phyloP scores from a whole-genome alignment of 208 protist genomes.

The Leishmania gerbilli region DNA sequence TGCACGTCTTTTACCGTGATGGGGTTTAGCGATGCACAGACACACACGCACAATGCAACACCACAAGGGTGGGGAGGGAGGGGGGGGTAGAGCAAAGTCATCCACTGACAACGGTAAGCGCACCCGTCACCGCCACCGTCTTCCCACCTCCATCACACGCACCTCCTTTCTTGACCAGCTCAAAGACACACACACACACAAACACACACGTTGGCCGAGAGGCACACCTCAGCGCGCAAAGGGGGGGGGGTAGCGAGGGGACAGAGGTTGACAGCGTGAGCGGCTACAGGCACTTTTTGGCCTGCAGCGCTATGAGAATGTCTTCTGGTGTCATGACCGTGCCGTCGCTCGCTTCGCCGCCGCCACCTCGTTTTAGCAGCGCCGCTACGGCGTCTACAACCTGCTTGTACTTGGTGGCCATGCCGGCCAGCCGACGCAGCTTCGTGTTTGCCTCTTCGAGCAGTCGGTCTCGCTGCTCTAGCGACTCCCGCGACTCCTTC shows the following conservation, averaged over 20 bases:
- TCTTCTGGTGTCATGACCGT: conserved; percentile 47
- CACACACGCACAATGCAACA: too few species aligned
- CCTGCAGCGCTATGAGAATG: conserved; percentile 35
- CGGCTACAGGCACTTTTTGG: conserved; percentile 17
- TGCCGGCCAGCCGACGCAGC: conserved; percentile 55
- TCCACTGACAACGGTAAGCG: background rate
- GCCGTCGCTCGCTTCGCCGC: background rate
- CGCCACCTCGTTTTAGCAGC: conserved; percentile 14
- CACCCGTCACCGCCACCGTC: background rate
- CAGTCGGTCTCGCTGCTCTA: conserved; percentile 38
- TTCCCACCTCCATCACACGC: background rate
- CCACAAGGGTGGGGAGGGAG: background rate
- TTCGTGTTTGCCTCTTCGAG: conserved; percentile 53
- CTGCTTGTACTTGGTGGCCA: conserved; percentile 48
- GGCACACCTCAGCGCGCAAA: background rate
- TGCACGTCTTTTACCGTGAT: background rate
- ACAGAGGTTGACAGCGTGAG: background rate
- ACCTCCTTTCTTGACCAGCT: background rate
- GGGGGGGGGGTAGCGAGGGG: background rate
- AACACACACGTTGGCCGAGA: background rate
- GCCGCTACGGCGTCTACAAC: conserved; percentile 29
- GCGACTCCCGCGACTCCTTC: conserved; percentile 31
- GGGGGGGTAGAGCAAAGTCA: background rate
- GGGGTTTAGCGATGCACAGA: background rate
- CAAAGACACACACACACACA: background rate